These are phyloP conservation scores for Streptanthus diversifolius DNA, from an alignment of 345 rosid species.

Conservation along the genomic window DNA sequence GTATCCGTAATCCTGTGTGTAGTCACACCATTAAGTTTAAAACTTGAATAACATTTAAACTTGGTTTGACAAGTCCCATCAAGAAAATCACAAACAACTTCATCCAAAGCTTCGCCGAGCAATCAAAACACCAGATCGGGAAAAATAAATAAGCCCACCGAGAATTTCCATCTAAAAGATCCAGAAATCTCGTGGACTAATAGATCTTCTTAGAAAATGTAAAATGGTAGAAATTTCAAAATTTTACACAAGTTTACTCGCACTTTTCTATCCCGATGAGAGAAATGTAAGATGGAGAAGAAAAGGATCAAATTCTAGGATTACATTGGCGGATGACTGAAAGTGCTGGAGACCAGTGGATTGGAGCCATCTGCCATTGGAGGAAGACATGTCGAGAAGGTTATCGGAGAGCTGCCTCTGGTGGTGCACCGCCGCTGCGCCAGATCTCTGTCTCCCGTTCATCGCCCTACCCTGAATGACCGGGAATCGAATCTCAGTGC, in stretches of 20 bases:
- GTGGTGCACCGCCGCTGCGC: slow-evolving; percentile 63
- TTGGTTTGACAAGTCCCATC: background rate
- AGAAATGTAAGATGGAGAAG: background rate
- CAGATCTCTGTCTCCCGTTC: slow-evolving; percentile 90
- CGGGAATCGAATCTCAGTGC: background rate
- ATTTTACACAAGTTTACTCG: background rate
- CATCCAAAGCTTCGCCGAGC: background rate
- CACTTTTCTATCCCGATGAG: background rate
- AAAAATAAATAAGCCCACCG: background rate
- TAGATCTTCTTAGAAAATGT: slow-evolving; percentile 4
- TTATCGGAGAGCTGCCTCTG: slow-evolving; percentile 81
- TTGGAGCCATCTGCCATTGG: slow-evolving; percentile 92
- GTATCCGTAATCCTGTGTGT: slow-evolving; percentile 69
- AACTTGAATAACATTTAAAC: background rate
- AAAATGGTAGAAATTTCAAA: background rate
- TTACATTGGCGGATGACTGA: slow-evolving; percentile 44
- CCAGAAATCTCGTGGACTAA: background rate
- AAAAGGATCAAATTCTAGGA: slow-evolving; percentile 16
- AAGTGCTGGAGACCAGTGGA: slow-evolving; percentile 90
- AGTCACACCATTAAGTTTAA: background rate
- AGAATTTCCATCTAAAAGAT: background rate
- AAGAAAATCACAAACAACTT: background rate
- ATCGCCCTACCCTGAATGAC: slow-evolving; percentile 23
- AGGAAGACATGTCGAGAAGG: slow-evolving; percentile 55
- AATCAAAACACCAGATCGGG: slow-evolving; percentile 20